These are phyloP conservation scores for Protostelium mycophagum DNA, from an alignment of 78 protist genomes.

Conservation along the genomic window DNA sequence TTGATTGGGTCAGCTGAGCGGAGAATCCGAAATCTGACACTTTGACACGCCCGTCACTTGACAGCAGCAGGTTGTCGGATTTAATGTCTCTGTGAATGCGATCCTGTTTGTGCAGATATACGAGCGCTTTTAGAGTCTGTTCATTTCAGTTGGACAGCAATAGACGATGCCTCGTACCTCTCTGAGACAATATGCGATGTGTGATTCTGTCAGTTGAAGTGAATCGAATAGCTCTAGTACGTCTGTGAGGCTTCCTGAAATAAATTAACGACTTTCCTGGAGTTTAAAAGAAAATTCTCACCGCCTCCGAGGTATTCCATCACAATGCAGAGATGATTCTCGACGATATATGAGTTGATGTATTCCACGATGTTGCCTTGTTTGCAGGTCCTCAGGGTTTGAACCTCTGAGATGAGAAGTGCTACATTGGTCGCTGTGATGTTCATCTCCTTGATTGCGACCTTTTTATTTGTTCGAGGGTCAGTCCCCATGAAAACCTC, in stretches of 20 bases:
- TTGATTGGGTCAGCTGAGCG: no score
- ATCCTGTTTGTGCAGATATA: not conserved
- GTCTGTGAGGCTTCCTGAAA: no score
- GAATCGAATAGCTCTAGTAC: not conserved
- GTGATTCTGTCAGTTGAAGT: not conserved
- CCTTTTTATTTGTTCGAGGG: conserved; percentile 36
- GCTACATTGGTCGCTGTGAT: not conserved
- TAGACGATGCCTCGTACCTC: no score
- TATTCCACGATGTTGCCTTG: not conserved
- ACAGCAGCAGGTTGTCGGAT: conserved; percentile 3
- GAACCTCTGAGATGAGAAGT: not conserved
- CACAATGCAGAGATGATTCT: not conserved
- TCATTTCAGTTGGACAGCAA: no score
- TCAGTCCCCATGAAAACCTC: conserved; percentile 70
- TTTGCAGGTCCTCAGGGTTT: not conserved
- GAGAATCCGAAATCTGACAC: conserved; percentile 3
- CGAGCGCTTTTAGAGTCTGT: not conserved
- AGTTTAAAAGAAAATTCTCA: no score
- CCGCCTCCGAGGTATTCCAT: not conserved
- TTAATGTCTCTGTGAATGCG: conserved; percentile 7
- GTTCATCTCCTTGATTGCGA: not conserved
- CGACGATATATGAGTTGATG: not conserved
- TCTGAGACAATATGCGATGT: not conserved
- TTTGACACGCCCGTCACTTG: conserved; percentile 1
- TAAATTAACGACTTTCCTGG: no score